Evolutionary conservation across 2,329 filamentous ascomycete species (phyloP).

Genomic region (Colletotrichum tabaci): DNA sequence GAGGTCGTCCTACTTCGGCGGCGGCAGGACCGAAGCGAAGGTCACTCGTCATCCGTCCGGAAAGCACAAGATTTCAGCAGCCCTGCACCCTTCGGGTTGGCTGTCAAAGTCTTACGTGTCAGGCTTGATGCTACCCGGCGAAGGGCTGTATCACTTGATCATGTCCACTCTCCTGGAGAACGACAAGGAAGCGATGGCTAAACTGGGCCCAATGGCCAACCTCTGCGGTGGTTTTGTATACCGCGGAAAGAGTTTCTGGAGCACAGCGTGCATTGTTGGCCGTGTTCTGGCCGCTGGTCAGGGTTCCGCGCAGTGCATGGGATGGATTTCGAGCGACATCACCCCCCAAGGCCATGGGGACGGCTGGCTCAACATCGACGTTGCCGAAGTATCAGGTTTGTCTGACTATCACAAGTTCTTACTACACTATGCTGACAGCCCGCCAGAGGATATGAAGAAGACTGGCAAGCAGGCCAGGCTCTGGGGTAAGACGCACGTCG

Average conservation of each 20-base stretch:
- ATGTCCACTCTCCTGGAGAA: conserved; percentile 78
- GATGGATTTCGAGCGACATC: conserved; percentile 76
- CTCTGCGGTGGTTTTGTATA: conserved; percentile 77
- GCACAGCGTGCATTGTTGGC: conserved; percentile 75
- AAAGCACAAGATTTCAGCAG: conserved; percentile 69
- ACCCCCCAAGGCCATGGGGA: conserved; percentile 65
- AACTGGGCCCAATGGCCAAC: conserved; percentile 72
- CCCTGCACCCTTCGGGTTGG: conserved; percentile 74
- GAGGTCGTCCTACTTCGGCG: conserved; percentile 64
- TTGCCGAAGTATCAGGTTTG: conserved; percentile 68
- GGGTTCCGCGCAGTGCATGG: conserved; percentile 76
- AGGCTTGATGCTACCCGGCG: conserved; percentile 75
- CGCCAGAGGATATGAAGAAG: conserved; percentile 63
- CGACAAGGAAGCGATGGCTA: conserved; percentile 71
- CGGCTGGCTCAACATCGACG: conserved; percentile 73
- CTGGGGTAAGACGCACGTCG: conserved; percentile 72
- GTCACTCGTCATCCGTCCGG: conserved; percentile 53
- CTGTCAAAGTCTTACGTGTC: conserved; percentile 78
- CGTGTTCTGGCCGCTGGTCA: conserved; percentile 75
- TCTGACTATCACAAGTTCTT: neutral
- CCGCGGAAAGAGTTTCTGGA: conserved; percentile 77
- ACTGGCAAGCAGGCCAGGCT: conserved; percentile 71
- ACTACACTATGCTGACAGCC: conserved; percentile 32
- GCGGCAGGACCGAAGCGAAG: conserved; percentile 44
- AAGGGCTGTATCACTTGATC: conserved; percentile 73